Conservation (phyloP, 1,284 basidiomycete genomes). For the Phellopilus nigrolimitatus region DNA sequence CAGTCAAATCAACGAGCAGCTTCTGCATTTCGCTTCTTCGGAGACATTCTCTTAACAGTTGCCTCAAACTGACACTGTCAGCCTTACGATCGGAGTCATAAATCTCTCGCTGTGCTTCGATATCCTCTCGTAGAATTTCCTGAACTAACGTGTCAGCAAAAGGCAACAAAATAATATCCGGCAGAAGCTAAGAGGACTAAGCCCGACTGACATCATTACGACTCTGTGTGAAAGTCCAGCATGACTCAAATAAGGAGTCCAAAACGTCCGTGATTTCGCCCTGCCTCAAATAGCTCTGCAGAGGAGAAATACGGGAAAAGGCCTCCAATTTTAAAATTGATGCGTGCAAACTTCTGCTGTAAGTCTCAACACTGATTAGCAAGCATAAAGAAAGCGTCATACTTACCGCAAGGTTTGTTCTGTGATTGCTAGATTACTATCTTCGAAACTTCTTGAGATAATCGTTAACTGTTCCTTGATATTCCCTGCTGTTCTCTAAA, state of each 20-base stretch:
- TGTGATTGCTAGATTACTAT: background rate
- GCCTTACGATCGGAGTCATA: slow-evolving; percentile 12
- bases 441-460: background rate
- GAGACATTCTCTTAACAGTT: slow-evolving; percentile 14
- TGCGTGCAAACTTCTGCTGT: too few relatives aligned
- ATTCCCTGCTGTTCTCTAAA: slow-evolving; percentile 15
- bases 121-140: slow-evolving; percentile 15
- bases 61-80: slow-evolving; percentile 10
- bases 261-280: slow-evolving; percentile 10
- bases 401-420: background rate
- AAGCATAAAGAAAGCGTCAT: too few relatives aligned
- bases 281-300: slow-evolving; percentile 15
- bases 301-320: slow-evolving; percentile 3
- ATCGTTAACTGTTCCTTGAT: slow-evolving; percentile 15
- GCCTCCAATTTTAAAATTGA: background rate
- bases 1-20: background rate
- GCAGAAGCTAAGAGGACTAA: background rate
- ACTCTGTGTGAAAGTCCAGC: slow-evolving; percentile 7
- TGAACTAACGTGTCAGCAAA: background rate
- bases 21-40: slow-evolving; percentile 3
- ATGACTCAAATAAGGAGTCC: slow-evolving; percentile 6
- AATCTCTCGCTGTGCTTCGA: slow-evolving; percentile 15
- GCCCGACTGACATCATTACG: slow-evolving; percentile 8
- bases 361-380: too few relatives aligned
- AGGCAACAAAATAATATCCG: background rate